Conservation (phyloP, 2,329 filamentous ascomycete species). For the Clarireedia hainanense region DNA sequence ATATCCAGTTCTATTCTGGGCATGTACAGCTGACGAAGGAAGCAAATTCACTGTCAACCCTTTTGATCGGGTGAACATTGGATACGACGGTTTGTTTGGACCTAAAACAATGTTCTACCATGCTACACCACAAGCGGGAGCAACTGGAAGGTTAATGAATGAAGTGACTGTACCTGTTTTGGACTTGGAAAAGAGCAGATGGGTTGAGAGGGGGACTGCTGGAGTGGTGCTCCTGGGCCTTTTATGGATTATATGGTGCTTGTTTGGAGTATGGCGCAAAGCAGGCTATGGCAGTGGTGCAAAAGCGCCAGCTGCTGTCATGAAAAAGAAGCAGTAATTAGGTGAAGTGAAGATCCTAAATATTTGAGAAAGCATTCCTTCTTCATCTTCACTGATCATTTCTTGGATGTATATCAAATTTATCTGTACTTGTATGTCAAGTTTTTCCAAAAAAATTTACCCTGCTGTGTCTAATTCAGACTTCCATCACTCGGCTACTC, state of each 20-base stretch:
- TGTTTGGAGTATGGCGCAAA: conserved; percentile 20
- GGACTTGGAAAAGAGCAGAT: conserved; percentile 41
- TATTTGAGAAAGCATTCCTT: not conserved
- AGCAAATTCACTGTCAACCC: conserved; percentile 68
- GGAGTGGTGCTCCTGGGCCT: conserved; percentile 55
- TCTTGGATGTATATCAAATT: too few relatives aligned
- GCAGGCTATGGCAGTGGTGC: conserved; percentile 19
- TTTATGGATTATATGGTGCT: conserved; percentile 54
- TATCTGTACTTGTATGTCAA: too few relatives aligned
- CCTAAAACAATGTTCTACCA: conserved; percentile 79
- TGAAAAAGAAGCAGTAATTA: conserved; percentile 19
- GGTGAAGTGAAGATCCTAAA: not conserved
- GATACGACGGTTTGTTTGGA: conserved; percentile 76
- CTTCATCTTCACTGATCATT: not conserved
- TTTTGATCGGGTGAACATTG: conserved; percentile 78
- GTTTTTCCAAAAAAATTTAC: too few relatives aligned
- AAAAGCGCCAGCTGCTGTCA: not conserved
- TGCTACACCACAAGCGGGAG: conserved; percentile 39
- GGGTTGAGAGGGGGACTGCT: conserved; percentile 48
- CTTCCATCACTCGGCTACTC: too few relatives aligned
- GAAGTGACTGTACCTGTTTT: conserved; percentile 58
- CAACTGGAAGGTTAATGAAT: conserved; percentile 38
- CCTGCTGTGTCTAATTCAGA: too few relatives aligned
- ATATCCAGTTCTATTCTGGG: conserved; percentile 85
- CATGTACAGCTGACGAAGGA: conserved; percentile 61